These are phyloP conservation scores for Jackrogersella multiformis DNA, from an alignment of 495 filamentous ascomycete species.

Conservation along the genomic window DNA sequence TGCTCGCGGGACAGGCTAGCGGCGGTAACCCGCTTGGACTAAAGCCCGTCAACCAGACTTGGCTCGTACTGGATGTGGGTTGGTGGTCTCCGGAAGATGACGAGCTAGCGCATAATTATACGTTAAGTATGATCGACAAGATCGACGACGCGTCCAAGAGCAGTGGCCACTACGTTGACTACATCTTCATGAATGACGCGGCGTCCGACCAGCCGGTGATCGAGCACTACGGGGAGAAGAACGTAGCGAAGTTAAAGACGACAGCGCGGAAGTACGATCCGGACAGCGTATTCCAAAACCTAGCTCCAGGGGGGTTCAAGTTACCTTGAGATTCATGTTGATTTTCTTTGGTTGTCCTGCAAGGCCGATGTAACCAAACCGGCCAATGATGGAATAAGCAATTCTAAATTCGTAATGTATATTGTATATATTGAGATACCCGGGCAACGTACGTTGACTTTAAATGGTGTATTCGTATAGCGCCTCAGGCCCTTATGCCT, in stretches of 20 bases:
- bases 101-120: conserved; percentile 27
- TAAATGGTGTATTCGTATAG: not conserved
- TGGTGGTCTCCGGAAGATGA: conserved; percentile 41
- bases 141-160: conserved; percentile 35
- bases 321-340: conserved; percentile 19
- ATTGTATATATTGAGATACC: conserved; percentile 21
- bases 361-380: conserved; percentile 23
- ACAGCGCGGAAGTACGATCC: conserved; percentile 48
- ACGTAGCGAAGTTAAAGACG: conserved; percentile 41
- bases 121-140: conserved; percentile 31
- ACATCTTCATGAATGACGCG: conserved; percentile 44
- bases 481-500: not conserved
- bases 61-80: conserved; percentile 40
- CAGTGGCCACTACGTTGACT: conserved; percentile 35
- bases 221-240: conserved; percentile 38
- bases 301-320: conserved; percentile 50
- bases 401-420: conserved; percentile 14
- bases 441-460: not conserved
- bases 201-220: conserved; percentile 38
- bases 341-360: conserved; percentile 3
- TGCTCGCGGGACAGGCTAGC: conserved; percentile 26
- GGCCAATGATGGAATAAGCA: not conserved
- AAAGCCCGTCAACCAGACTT: conserved; percentile 43
- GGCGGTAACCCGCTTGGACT: conserved; percentile 41
- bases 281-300: conserved; percentile 39